These are phyloP conservation scores for Anastatica hierochuntica DNA, from an alignment of 345 rosid genomes.

Conservation along the genomic window DNA sequence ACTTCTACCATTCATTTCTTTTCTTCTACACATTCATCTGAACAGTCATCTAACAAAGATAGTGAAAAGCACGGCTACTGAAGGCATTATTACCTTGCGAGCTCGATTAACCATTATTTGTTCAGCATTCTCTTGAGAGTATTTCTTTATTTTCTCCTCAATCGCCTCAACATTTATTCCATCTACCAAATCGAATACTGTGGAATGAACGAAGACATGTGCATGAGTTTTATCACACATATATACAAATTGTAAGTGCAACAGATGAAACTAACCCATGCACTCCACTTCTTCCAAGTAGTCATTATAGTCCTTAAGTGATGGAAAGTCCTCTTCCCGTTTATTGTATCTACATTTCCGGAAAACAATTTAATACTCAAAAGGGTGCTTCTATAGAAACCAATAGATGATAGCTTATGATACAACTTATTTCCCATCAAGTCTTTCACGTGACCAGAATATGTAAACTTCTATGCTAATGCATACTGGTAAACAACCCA, in stretches of 20 bases:
- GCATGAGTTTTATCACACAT: background rate
- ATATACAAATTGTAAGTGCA: background rate
- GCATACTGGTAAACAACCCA: too few relatives aligned
- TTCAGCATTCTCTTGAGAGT: constrained; percentile 81
- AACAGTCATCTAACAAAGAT: background rate
- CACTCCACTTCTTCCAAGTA: constrained; percentile 95
- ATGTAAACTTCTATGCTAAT: too few relatives aligned
- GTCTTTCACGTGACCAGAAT: too few relatives aligned
- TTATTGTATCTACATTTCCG: constrained; percentile 56
- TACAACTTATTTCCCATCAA: too few relatives aligned
- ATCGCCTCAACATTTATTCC: constrained; percentile 63
- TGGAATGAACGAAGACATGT: background rate
- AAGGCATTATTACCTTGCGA: constrained; percentile 42
- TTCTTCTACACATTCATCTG: background rate
- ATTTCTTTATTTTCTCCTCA: constrained; percentile 60
- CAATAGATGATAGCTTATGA: too few relatives aligned
- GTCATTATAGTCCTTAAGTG: constrained; percentile 76
- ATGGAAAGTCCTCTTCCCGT: constrained; percentile 79
- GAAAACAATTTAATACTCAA: background rate
- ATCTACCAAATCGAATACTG: constrained; percentile 68
- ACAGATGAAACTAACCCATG: constrained; percentile 55
- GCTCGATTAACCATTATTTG: constrained; percentile 82
- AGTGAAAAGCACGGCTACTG: background rate
- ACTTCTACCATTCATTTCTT: background rate
- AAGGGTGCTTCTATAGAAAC: background rate